Evolutionary conservation across 805 yeast species (phyloP).

Genomic region (Candida hungchunana): DNA sequence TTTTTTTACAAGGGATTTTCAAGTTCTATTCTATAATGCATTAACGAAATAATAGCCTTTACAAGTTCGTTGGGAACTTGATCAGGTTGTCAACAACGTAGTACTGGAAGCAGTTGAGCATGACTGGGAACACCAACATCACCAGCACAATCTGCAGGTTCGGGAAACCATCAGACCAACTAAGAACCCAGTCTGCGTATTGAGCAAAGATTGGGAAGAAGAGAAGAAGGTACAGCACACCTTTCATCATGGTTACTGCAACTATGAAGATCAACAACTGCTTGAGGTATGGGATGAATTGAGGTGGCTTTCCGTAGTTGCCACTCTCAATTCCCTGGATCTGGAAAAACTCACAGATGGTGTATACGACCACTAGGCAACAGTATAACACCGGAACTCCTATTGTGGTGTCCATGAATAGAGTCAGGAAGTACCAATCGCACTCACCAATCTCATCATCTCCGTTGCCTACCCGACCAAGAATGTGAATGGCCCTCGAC

Average conservation of each 20-base stretch:
- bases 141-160: constrained; percentile 83
- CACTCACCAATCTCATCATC: constrained; percentile 67
- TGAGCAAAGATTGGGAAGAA: constrained; percentile 64
- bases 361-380: constrained; percentile 48
- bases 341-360: constrained; percentile 28
- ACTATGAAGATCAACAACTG: constrained; percentile 67
- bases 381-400: constrained; percentile 83
- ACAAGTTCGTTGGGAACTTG: constrained; percentile 40
- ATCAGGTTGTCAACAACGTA: constrained; percentile 71
- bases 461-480: constrained; percentile 17
- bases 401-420: constrained; percentile 86
- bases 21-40: too few relatives aligned
- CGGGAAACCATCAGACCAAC: constrained; percentile 82
- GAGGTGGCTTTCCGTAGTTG: constrained; percentile 57
- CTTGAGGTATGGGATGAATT: constrained; percentile 59
- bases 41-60: too few relatives aligned
- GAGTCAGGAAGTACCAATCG: constrained; percentile 89
- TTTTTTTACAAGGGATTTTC: too few relatives aligned
- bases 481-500: constrained; percentile 28
- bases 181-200: constrained; percentile 67
- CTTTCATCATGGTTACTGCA: constrained; percentile 62
- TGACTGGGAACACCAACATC: constrained; percentile 73
- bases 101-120: constrained; percentile 72
- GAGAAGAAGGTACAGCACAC: constrained; percentile 51
- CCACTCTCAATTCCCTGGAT: constrained; percentile 46